Evolutionary conservation across 2,329 filamentous ascomycete genomes (phyloP), one percentile per base, ranked within the genome.

Genomic region (Colletotrichum coccodes): DNA sequence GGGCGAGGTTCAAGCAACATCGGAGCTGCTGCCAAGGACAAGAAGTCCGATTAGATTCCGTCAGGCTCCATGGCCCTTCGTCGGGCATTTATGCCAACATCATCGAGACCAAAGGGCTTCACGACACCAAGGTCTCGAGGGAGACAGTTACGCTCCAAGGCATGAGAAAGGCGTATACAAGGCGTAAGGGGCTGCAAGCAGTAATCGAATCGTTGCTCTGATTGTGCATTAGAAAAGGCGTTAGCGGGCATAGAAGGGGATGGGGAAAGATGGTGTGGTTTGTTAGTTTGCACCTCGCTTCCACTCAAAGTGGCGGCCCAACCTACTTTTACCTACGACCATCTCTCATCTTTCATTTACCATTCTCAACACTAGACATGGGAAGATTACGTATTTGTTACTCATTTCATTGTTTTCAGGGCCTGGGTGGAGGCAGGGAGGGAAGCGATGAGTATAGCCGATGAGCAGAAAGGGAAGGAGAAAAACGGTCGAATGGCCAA

Each of bases 11-110:
- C 32, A 6, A 80, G 84, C 50, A 72, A 76, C 18, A 76, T 73
- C 12, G 73, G 61, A n/a, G 32, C 75, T 4, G 72, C 74, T n/a
- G 63, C 72, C 49, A 85, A 85, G 72, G 83, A 80, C 36, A 83
- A 83, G 76, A 86, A 86, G 76, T 75, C 78, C n/a, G 83, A 86
- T 71, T 85, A 75, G 68, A 28, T 12, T 18, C 32, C n/a, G n/a
- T n/a, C n/a, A n/a, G n/a, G n/a, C n/a, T n/a, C n/a, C n/a, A n/a
- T n/a, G n/a, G n/a, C n/a, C n/a, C n/a, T n/a, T n/a, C n/a, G n/a
- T n/a, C n/a, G n/a, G n/a, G n/a, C n/a, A n/a, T n/a, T n/a, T n/a
- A n/a, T n/a, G n/a, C n/a, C n/a, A n/a, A n/a, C n/a, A n/a, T n/a
- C n/a, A n/a, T n/a, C n/a, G n/a, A n/a, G n/a, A n/a, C n/a, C n/a